Conservation (phyloP, 2,329 filamentous ascomycete genomes). For the Botrytis sinoallii region DNA sequence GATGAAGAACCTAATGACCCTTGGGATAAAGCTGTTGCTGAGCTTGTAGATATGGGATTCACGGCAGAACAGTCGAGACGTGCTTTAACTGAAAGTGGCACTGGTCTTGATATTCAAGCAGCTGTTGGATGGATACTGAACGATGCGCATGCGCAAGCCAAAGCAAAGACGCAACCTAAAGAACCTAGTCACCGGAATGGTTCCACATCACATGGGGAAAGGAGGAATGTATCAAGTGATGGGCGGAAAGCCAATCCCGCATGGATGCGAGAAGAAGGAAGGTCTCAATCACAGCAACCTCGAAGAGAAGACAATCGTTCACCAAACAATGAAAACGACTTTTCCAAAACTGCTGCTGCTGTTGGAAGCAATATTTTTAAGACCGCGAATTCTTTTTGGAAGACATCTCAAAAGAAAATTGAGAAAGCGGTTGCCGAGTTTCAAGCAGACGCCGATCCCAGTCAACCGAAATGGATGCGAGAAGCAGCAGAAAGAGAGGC, state of each 20-base stretch:
- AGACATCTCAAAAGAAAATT: constrained; percentile 86
- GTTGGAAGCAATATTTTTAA: constrained; percentile 85
- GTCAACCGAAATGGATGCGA: constrained; percentile 93
- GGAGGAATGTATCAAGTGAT: constrained; percentile 29
- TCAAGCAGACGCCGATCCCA: constrained; percentile 67
- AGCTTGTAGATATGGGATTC: constrained; percentile 94
- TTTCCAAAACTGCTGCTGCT: constrained; percentile 76
- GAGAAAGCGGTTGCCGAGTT: constrained; percentile 91
- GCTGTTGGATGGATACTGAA: constrained; percentile 79
- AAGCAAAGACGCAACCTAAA: constrained; percentile 62
- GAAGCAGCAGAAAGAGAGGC: constrained; percentile 40
- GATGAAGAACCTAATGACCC: constrained; percentile 49
- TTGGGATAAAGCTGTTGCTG: constrained; percentile 77
- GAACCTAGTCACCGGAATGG: constrained; percentile 32
- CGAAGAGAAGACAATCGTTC: constrained; percentile 53
- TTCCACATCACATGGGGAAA: constrained; percentile 32
- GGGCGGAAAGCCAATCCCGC: constrained; percentile 48
- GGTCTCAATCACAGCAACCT: constrained; percentile 44
- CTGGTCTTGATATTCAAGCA: constrained; percentile 75
- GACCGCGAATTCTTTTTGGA: constrained; percentile 93
- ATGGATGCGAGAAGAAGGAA: constrained; percentile 59
- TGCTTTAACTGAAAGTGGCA: constrained; percentile 76
- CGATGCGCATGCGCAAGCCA: constrained; percentile 82
- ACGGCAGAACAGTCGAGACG: constrained; percentile 76
- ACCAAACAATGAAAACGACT: constrained; percentile 63